phyloP scores from a whole-genome alignment of 495 filamentous ascomycete genomes.

The Penicillium subrubescens region DNA sequence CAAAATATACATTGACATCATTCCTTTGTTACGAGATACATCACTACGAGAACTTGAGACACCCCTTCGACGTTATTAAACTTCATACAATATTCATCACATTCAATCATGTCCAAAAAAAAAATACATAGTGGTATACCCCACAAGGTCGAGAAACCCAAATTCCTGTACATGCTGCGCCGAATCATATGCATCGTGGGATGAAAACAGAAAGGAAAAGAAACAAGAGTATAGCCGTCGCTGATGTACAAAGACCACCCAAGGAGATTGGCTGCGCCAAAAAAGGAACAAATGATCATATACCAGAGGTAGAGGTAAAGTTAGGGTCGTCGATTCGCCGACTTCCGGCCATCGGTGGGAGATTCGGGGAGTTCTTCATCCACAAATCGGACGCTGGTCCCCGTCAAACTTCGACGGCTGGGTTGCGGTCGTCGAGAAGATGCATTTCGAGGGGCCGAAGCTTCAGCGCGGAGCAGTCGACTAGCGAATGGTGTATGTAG shows the following conservation, averaged over 20 bases:
- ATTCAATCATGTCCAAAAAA: constrained; percentile 28
- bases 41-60: not conserved
- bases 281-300: constrained; percentile 10
- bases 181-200: constrained; percentile 29
- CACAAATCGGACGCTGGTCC: constrained; percentile 46
- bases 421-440: constrained; percentile 34
- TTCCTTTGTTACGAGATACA: not conserved
- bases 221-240: constrained; percentile 18
- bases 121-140: constrained; percentile 25
- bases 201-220: constrained; percentile 17
- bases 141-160: constrained; percentile 14
- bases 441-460: constrained; percentile 24
- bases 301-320: constrained; percentile 13
- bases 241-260: constrained; percentile 17
- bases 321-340: constrained; percentile 39
- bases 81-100: constrained; percentile 12
- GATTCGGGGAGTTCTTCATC: constrained; percentile 48
- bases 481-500: constrained; percentile 50
- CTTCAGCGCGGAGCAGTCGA: constrained; percentile 43
- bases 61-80: not conserved
- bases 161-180: constrained; percentile 32
- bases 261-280: not conserved
- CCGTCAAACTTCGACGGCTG: constrained; percentile 39
- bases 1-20: not conserved
- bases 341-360: constrained; percentile 43